Base-by-base conservation (phyloP, 129 eudicot genomes). In the Pittosporum tobira region DNA sequence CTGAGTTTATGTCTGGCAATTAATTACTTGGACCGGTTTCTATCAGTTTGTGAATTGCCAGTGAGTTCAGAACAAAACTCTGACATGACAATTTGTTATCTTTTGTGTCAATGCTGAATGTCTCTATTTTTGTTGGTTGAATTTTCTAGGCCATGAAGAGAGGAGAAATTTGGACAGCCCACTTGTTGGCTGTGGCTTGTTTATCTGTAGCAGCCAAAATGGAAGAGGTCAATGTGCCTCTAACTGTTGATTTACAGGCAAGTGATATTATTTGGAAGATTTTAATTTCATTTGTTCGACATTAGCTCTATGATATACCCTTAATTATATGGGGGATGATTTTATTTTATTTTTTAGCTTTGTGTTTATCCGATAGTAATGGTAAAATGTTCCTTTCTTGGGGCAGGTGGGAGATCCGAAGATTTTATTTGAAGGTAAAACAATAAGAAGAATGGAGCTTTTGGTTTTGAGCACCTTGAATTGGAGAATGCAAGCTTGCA, bases 161-260 rank as follows among this genome's bases (percentile, higher is more conserved):
- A 40, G 78, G 59, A 28, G 70, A 76, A 71, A 62, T 73, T 36
- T 83, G 93, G 93, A 54, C 75, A 20, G 71, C 73, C 24, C 86
- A 83, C 54, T 70, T 83, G 68, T 61, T 71, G 54, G 73, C 83
- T 40, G 80, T 83, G 48, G 81, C 86, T 29, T 83, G 93, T 51
- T 76, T 83, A 47, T 83, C 83, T 44, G 55, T 83, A 22, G 93
- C 86, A 51, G 80, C 83, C 57, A 83, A 83, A 76, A 30, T 83
- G 61, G 86, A 76, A 51, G 93, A 83, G 75, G 51, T 66, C 43
- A 50, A 59, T 18, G 83, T 83, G 14, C 86, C 86, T 29, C 50
- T 62, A 3, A 30, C 59, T 7, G 70, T 73, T 14, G 81, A 79
- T 48, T 62, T 83, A n/a, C 93, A 83, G 86, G 93, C 77, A 75